Conservation (phyloP, 805 yeast genomes). For the Alloascoidea africana region DNA sequence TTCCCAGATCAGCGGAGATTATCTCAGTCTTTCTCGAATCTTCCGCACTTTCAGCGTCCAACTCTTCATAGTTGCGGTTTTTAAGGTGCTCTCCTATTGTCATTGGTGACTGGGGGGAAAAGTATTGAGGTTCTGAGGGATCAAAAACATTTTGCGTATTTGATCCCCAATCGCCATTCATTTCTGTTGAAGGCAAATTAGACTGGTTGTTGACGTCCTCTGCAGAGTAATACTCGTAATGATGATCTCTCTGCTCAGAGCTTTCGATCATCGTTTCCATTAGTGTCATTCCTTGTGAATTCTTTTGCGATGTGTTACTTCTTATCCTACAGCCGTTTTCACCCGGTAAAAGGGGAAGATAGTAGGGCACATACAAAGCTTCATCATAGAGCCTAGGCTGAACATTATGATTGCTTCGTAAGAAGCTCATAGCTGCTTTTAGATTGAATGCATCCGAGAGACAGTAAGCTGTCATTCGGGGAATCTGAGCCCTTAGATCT, state of each 20-base stretch:
- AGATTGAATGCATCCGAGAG: slow-evolving; percentile 74
- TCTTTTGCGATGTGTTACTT: slow-evolving; percentile 39
- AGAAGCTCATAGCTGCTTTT: slow-evolving; percentile 43
- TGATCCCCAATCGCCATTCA: slow-evolving; percentile 22
- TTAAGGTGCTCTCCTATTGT: too few relatives aligned
- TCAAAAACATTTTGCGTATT: slow-evolving; percentile 37
- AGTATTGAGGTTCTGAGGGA: slow-evolving; percentile 87
- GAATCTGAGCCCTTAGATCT: slow-evolving; percentile 48
- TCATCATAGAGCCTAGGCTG: slow-evolving; percentile 84
- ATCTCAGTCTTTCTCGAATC: too few relatives aligned
- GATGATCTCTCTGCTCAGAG: slow-evolving; percentile 80
- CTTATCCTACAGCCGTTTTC: slow-evolving; percentile 46
- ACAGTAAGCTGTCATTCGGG: slow-evolving; percentile 85
- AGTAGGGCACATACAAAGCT: slow-evolving; percentile 81
- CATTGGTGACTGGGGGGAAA: slow-evolving; percentile 32
- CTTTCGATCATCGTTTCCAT: slow-evolving; percentile 71
- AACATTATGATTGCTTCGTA: slow-evolving; percentile 61
- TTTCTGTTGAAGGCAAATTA: slow-evolving; percentile 29
- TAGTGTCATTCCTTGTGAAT: slow-evolving; percentile 23
- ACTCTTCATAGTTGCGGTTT: too few relatives aligned
- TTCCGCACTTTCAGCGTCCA: too few relatives aligned
- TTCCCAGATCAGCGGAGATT: too few relatives aligned
- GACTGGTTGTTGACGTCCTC: slow-evolving; percentile 36
- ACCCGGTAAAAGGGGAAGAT: slow-evolving; percentile 79
- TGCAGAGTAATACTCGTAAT: slow-evolving; percentile 82